Base-by-base conservation (phyloP, 352 stramenopile species). In the Phytophthora boehmeriae region DNA sequence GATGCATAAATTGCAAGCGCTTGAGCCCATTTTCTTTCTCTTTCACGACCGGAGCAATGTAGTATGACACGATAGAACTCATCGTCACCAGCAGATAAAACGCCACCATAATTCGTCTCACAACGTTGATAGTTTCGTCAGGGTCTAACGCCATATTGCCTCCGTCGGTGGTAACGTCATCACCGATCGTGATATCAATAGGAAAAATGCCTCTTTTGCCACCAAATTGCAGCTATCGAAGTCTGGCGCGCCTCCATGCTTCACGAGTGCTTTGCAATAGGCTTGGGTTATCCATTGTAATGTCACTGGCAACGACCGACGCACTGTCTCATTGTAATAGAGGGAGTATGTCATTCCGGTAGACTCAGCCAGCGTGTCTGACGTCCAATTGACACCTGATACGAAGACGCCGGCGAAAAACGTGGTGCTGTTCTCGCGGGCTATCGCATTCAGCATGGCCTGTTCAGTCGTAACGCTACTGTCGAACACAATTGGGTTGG, bases 81-180 rank as follows among this genome's bases (percentile, higher is more conserved):
- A 89, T 59, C 8, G 75, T 87, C 38, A 90, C 49, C 19, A 90
- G 73, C 25, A 83, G 60, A 62, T 86, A 99, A 79, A 80, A 97
- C 52, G 55, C 98, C 56, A 92, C 97, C 96, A 67, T 96, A 71
- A 91, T 98, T 73, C 82, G 99, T 88, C 44, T 68, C 10, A 75
- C 53, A 16, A 80, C 53, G 19, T 61, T 69, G 25, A 76, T 43
- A 4, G 71, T 68, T 52, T 78, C 72, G 22, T 83, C 66, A 52
- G 64, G 47, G 30, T 74, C 38, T 14, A 80, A 19, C 22, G 48
- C 20, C 14, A 66, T 42, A 25, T 62, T 64, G 32, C 67, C 63
- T 22, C 60, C 63, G 44, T 68, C 52, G 16, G 44, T 39, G 8
- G 23, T 66, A 36, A 72, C 59, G 13, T 49, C 70, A 1, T 53